Conservation (phyloP, 164 flowering plant species). For the Santalum album region DNA sequence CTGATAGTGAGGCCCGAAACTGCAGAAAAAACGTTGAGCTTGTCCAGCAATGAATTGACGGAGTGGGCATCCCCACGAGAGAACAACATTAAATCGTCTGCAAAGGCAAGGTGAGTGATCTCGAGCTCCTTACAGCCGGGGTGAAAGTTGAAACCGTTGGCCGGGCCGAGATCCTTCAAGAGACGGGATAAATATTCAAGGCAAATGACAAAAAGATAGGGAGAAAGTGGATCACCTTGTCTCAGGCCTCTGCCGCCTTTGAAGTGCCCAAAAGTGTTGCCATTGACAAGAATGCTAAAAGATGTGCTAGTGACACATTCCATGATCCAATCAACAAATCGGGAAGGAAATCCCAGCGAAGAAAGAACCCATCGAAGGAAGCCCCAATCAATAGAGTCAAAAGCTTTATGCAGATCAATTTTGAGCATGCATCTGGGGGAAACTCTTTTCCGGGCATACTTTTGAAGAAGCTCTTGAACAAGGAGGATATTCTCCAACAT, state of each 20-base stretch:
- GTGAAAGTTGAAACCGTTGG: not conserved
- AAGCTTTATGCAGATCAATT: not conserved
- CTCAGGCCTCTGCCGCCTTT: not conserved
- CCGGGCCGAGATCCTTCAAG: no score
- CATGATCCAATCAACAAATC: not conserved
- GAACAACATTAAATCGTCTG: not conserved
- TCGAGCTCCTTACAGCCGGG: not conserved
- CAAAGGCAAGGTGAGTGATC: not conserved
- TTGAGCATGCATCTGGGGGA: not conserved
- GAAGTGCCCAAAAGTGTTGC: not conserved
- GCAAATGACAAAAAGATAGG: not conserved
- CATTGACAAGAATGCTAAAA: not conserved
- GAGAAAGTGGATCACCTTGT: conserved; percentile 1
- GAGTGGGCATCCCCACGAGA: not conserved
- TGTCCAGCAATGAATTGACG: not conserved
- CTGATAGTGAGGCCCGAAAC: not conserved
- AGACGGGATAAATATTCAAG: not conserved
- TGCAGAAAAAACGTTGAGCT: not conserved
- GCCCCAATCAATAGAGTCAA: not conserved
- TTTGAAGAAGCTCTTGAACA: not conserved
- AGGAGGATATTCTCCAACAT: not conserved
- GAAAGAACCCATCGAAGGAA: not conserved
- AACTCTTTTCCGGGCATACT: not conserved
- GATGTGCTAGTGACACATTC: not conserved
- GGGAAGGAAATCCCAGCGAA: not conserved